Percentiles rank a stretch among this genome's conserved stretches.
Evolutionary conservation across 164 flowering plant species (phyloP).

Genomic region (Vitis vinifera): DNA sequence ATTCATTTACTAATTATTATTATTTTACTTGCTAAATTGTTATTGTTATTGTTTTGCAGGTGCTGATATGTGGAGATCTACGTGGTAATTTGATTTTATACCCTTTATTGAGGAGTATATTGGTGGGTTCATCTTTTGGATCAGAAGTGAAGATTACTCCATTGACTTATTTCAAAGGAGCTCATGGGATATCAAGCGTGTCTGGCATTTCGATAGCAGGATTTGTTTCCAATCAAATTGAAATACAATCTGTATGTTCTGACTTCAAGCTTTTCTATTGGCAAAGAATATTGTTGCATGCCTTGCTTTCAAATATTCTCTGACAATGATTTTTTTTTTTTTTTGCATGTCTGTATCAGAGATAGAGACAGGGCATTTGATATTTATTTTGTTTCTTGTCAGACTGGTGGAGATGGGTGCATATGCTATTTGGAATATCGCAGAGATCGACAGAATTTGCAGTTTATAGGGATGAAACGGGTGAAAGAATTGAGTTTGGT

Average conservation of each 20-base stretch:
- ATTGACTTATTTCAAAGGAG: slow-evolving; percentile 77
- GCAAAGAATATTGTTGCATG: not conserved
- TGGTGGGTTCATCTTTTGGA: slow-evolving; percentile 22
- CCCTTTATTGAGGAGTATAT: slow-evolving; percentile 45
- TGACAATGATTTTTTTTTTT: not conserved
- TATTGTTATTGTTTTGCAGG: slow-evolving; percentile 36
- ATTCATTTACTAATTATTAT: too few relatives aligned
- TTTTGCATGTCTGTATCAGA: not conserved
- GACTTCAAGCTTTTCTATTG: slow-evolving; percentile 3
- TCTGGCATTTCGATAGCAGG: slow-evolving; percentile 57
- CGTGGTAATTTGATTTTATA: slow-evolving; percentile 88
- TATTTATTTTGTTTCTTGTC: slow-evolving; percentile 15
- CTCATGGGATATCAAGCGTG: slow-evolving; percentile 92
- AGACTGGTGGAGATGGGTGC: slow-evolving; percentile 99
- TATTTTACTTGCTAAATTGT: too few relatives aligned
- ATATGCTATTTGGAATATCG: slow-evolving; percentile 75
- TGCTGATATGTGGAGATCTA: slow-evolving; percentile 89
- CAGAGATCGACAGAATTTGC: slow-evolving; percentile 36
- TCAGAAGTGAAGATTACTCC: slow-evolving; percentile 49
- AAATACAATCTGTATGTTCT: slow-evolving; percentile 72
- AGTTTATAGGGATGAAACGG: slow-evolving; percentile 88
- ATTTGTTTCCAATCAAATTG: slow-evolving; percentile 37
- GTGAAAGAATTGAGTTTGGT: slow-evolving; percentile 86
- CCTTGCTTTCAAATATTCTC: not conserved
- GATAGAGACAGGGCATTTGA: not conserved